Evolutionary conservation across 2,329 filamentous ascomycete species (phyloP).

Genomic region (Diaporthe sp.): DNA sequence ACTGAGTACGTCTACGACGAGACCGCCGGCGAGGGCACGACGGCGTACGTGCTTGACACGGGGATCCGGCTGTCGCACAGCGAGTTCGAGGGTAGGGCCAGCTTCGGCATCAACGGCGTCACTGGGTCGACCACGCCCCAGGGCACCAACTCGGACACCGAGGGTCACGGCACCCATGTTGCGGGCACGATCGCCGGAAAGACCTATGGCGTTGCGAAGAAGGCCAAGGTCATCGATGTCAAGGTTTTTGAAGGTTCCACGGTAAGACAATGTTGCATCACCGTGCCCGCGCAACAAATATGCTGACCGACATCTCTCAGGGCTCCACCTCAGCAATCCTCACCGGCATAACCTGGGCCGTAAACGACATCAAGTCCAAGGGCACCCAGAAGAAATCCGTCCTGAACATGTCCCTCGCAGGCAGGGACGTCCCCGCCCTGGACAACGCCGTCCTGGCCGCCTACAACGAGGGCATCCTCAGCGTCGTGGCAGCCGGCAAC

Average conservation of each 20-base stretch:
- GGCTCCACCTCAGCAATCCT: constrained; percentile 34
- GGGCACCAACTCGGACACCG: constrained; percentile 38
- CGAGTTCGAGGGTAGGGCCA: constrained; percentile 43
- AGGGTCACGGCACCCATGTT: constrained; percentile 48
- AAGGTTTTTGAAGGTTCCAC: constrained; percentile 41
- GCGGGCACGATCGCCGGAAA: constrained; percentile 44
- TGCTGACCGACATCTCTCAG: background rate
- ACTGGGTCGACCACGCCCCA: background rate
- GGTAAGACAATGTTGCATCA: background rate
- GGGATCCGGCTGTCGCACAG: constrained; percentile 52
- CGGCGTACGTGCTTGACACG: constrained; percentile 57
- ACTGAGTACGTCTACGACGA: constrained; percentile 40
- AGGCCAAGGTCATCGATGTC: constrained; percentile 44
- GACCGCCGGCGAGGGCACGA: constrained; percentile 41
- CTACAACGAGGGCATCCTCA: constrained; percentile 48
- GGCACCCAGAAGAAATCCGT: background rate
- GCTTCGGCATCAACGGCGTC: constrained; percentile 43
- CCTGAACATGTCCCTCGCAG: background rate
- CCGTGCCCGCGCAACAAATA: background rate
- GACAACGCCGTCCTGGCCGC: constrained; percentile 37
- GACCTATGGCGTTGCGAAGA: constrained; percentile 47
- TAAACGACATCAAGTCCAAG: constrained; percentile 37
- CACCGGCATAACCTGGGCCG: constrained; percentile 38
- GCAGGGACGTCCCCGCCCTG: background rate
- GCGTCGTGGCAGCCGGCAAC: constrained; percentile 56